phyloP scores from a whole-genome alignment of 331 rosid species.

The Quercus lobata region DNA sequence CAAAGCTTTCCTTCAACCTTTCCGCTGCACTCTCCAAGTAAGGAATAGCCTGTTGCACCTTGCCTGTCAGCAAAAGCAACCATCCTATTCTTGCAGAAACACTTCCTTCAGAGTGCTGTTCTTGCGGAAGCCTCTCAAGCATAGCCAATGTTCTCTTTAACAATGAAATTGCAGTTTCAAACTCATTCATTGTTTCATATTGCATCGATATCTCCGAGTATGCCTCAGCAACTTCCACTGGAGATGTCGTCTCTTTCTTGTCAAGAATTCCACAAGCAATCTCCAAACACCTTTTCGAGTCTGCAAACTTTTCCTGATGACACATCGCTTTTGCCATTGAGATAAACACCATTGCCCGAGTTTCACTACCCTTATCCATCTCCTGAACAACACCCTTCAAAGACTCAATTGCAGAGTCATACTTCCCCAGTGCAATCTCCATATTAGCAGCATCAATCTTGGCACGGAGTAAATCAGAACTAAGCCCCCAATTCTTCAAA shows the following conservation, averaged over 20 bases:
- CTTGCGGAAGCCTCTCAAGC: constrained; percentile 87
- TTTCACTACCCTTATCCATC: constrained; percentile 67
- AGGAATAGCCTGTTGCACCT: constrained; percentile 85
- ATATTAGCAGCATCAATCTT: constrained; percentile 90
- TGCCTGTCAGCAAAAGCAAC: constrained; percentile 78
- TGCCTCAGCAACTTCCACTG: constrained; percentile 80
- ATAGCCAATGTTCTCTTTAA: constrained; percentile 64
- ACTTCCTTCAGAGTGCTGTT: constrained; percentile 88
- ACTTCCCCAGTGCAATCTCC: constrained; percentile 81
- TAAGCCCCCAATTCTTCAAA: constrained; percentile 83
- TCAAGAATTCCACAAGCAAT: constrained; percentile 79
- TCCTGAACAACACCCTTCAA: constrained; percentile 58
- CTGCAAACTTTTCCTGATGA: constrained; percentile 64
- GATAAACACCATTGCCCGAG: constrained; percentile 69
- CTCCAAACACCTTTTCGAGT: constrained; percentile 70
- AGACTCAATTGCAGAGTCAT: constrained; percentile 68
- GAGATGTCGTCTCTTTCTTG: constrained; percentile 53
- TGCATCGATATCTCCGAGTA: constrained; percentile 84
- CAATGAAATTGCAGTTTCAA: constrained; percentile 84
- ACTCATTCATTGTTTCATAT: constrained; percentile 85
- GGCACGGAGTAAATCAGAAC: constrained; percentile 63
- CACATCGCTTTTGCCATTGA: constrained; percentile 87
- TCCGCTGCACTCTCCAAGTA: constrained; percentile 89
- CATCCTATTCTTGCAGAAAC: constrained; percentile 91
- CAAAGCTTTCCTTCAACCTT: constrained; percentile 84